phyloP scores from a whole-genome alignment of 192 early-diverging fungal genomes.

The Linnemannia hyalina region DNA sequence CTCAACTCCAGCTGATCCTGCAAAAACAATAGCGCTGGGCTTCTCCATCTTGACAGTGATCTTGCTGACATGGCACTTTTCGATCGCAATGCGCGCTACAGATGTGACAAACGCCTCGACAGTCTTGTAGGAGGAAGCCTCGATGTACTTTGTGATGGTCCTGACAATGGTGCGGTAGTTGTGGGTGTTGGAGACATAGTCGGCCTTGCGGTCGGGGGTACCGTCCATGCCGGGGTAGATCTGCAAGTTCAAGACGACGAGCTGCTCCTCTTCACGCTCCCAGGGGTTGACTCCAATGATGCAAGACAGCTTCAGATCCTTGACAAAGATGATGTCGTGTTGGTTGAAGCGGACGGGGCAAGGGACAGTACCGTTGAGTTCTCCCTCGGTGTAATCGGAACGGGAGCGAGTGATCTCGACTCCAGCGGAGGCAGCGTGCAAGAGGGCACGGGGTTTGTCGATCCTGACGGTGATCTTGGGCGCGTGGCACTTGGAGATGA shows the following conservation, averaged over 20 bases:
- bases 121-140: conserved; percentile 91
- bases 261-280: conserved; percentile 96
- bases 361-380: conserved; percentile 44
- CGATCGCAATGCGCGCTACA: conserved; percentile 81
- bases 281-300: conserved; percentile 97
- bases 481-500: conserved; percentile 74
- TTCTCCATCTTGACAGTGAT: conserved; percentile 94
- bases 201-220: conserved; percentile 53
- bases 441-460: conserved; percentile 90
- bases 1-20: conserved; percentile 89
- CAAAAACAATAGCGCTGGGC: conserved; percentile 94
- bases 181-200: conserved; percentile 79
- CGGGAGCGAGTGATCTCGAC: conserved; percentile 87
- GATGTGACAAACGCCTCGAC: conserved; percentile 93
- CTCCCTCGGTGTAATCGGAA: conserved; percentile 57
- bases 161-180: conserved; percentile 94
- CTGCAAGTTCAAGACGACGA: conserved; percentile 84
- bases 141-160: conserved; percentile 83
- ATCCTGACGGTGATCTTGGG: conserved; percentile 77
- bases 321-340: conserved; percentile 89
- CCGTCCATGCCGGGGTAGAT: conserved; percentile 68
- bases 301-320: conserved; percentile 80
- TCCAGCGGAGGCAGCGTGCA: conserved; percentile 91
- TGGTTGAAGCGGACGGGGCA: conserved; percentile 54
- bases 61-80: conserved; percentile 88